Percentiles rank a stretch among this genome's conserved stretches.
These are phyloP conservation scores for Entophlyctis luteolus DNA, from an alignment of 192 early-diverging fungal species.

Conservation along the genomic window DNA sequence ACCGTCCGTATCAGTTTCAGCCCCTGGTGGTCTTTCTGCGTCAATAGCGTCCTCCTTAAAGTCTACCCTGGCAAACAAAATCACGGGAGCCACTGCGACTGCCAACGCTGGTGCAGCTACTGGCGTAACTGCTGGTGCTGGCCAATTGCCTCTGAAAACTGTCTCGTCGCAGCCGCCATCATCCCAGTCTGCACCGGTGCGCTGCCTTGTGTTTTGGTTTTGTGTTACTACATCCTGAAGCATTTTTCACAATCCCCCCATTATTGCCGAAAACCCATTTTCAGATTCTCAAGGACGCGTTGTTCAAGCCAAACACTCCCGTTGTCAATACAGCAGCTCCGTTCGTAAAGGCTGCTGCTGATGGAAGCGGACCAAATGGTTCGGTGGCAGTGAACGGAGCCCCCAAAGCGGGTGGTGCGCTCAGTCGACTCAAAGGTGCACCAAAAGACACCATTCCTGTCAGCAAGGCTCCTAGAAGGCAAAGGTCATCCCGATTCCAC, in stretches of 20 bases:
- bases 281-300: neutral
- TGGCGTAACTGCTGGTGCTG: no score
- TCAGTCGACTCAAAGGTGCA: slow-evolving; percentile 50
- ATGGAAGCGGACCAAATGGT: slow-evolving; percentile 6
- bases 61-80: slow-evolving; percentile 39
- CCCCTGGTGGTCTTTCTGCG: slow-evolving; percentile 17
- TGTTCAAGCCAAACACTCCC: slow-evolving; percentile 10
- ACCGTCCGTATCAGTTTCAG: neutral
- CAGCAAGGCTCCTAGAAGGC: slow-evolving; percentile 75
- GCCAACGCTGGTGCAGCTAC: no score
- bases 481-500: slow-evolving; percentile 83
- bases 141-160: no score
- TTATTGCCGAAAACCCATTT: slow-evolving; percentile 21
- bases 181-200: no score
- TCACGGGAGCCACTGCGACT: slow-evolving; percentile 41
- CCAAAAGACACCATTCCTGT: slow-evolving; percentile 68
- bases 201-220: no score
- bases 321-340: neutral
- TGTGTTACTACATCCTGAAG: no score
- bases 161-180: no score
- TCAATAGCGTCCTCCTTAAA: slow-evolving; percentile 19
- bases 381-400: slow-evolving; percentile 31
- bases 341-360: neutral
- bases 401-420: slow-evolving; percentile 48
- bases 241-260: no score